phyloP scores from a whole-genome alignment of 2,329 filamentous ascomycete species.

The Fusarium longipes region DNA sequence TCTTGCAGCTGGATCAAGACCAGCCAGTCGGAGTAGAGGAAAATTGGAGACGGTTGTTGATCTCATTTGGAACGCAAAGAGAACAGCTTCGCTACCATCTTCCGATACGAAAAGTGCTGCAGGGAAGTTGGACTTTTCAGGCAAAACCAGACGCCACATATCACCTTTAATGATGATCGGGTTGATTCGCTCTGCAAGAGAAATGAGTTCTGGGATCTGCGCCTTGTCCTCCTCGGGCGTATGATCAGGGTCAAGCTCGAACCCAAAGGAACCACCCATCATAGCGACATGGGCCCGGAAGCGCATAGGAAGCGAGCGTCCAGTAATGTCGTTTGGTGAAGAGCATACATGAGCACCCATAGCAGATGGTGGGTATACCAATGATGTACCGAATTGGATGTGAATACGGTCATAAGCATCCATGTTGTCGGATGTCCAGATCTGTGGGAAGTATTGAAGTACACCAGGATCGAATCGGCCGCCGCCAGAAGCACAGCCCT shows the following conservation, averaged over 20 bases:
- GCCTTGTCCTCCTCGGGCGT: constrained; percentile 63
- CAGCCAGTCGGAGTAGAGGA: constrained; percentile 65
- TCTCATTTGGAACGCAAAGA: constrained; percentile 71
- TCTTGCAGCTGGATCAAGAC: constrained; percentile 63
- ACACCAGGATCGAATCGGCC: constrained; percentile 73
- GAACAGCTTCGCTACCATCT: constrained; percentile 60
- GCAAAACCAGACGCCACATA: constrained; percentile 68
- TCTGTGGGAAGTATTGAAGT: constrained; percentile 72
- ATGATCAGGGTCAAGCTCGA: constrained; percentile 69
- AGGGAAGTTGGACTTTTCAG: constrained; percentile 70
- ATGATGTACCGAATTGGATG: constrained; percentile 72
- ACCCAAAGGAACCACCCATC: constrained; percentile 75
- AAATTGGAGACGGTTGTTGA: constrained; percentile 62
- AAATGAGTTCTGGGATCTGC: constrained; percentile 65
- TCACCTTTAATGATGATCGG: constrained; percentile 69
- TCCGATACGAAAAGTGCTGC: constrained; percentile 68
- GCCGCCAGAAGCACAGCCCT: constrained; percentile 73
- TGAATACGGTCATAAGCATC: constrained; percentile 69
- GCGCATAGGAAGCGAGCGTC: constrained; percentile 64
- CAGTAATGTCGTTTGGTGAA: constrained; percentile 68
- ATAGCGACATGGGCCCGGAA: constrained; percentile 75
- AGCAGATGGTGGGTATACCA: constrained; percentile 70
- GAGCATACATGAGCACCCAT: constrained; percentile 75
- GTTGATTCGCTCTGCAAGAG: constrained; percentile 65
- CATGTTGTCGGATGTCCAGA: constrained; percentile 74